Conservation (phyloP, 306 rosid genomes). For the Albizia julibrissin region DNA sequence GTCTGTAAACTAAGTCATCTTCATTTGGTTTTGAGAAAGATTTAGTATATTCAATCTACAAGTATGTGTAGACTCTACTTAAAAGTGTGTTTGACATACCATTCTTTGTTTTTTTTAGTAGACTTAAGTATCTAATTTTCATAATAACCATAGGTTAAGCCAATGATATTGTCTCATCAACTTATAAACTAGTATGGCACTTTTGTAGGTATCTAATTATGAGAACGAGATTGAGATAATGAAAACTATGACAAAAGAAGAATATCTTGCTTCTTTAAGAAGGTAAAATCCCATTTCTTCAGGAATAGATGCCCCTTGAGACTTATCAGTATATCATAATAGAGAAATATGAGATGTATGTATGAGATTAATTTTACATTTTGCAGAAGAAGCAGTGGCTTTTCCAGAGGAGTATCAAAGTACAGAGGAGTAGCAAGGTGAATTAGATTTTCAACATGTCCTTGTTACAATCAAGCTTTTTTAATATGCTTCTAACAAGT, state of each 20-base stretch:
- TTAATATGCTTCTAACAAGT: not conserved
- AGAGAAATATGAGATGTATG: not conserved
- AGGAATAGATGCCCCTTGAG: not conserved
- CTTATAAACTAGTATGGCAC: not conserved
- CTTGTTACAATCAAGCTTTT: not conserved
- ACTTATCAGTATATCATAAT: not conserved
- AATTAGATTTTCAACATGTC: not conserved
- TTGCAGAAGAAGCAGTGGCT: conserved; percentile 88
- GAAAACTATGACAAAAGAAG: conserved; percentile 81
- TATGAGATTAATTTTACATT: not conserved
- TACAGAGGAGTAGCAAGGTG: conserved; percentile 97
- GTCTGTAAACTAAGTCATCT: not conserved
- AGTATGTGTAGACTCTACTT: not conserved
- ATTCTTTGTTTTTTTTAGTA: not conserved
- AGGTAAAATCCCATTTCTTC: conserved; percentile 48
- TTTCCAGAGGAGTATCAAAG: conserved; percentile 95
- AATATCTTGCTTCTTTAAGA: conserved; percentile 87
- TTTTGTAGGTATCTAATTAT: conserved; percentile 63
- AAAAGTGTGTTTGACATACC: not conserved
- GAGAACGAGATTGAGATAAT: conserved; percentile 75
- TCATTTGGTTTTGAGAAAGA: not conserved
- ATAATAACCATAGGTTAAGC: not conserved
- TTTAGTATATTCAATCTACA: not conserved
- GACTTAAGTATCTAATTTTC: not conserved
- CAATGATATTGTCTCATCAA: not conserved